These are phyloP conservation scores for Rhodotorula toruloides DNA, from an alignment of 768 basidiomycete species.

Conservation along the genomic window DNA sequence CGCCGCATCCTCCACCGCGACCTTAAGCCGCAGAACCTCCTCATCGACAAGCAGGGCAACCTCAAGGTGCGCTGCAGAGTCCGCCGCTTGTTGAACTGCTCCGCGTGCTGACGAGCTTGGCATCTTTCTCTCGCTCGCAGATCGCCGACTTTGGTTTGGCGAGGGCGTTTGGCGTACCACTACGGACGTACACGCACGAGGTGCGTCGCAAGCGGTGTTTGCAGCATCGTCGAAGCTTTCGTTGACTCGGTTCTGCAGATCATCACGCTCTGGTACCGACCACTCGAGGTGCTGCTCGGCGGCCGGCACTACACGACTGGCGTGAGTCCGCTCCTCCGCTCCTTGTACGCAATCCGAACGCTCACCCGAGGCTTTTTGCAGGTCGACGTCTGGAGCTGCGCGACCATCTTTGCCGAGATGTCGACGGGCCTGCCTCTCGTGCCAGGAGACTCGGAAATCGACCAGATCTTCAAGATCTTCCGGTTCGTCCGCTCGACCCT, in stretches of 20 bases:
- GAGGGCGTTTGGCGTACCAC: slow-evolving; percentile 92
- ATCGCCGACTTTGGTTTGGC: slow-evolving; percentile 89
- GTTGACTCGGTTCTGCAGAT: slow-evolving; percentile 57
- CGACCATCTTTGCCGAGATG: slow-evolving; percentile 97
- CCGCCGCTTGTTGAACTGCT: too few relatives aligned
- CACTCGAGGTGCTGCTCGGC: slow-evolving; percentile 92
- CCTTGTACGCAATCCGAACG: too few relatives aligned
- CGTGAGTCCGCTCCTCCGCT: slow-evolving; percentile 3
- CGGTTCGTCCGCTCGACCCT: slow-evolving; percentile 54
- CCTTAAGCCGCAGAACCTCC: slow-evolving; percentile 76
- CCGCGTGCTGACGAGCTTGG: background rate
- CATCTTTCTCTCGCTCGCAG: background rate
- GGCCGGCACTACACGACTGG: slow-evolving; percentile 70
- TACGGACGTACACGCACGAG: slow-evolving; percentile 98
- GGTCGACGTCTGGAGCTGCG: slow-evolving; percentile 99
- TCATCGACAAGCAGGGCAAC: slow-evolving; percentile 83
- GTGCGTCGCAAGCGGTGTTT: too few relatives aligned
- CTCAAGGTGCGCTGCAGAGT: slow-evolving; percentile 61
- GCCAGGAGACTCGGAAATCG: slow-evolving; percentile 98
- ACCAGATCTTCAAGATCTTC: slow-evolving; percentile 99
- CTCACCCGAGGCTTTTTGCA: slow-evolving; percentile 58
- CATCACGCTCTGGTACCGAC: slow-evolving; percentile 98
- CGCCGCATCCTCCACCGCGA: slow-evolving; percentile 94
- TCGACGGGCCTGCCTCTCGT: slow-evolving; percentile 54
- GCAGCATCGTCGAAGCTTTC: too few relatives aligned